Percentiles rank a stretch among this genome's conserved stretches.
Evolutionary conservation across 805 yeast genomes (phyloP).

Genomic region (Suhomyces prunicola): DNA sequence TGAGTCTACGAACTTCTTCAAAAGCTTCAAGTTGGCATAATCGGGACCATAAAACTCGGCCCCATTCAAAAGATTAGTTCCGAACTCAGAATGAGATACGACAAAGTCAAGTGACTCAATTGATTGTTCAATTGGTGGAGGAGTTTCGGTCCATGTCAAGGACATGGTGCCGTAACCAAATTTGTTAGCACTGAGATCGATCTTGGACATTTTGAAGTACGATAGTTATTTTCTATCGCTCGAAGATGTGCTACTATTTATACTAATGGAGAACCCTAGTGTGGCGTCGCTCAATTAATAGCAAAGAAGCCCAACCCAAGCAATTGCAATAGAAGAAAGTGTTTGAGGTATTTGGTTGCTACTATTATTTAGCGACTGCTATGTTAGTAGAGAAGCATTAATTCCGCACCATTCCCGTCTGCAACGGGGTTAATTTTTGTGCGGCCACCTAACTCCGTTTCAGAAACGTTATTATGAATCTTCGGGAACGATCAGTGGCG

Average conservation of each 20-base stretch:
- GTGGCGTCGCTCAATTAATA: neutral
- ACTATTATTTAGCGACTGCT: no score
- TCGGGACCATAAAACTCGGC: slow-evolving; percentile 76
- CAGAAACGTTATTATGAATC: neutral
- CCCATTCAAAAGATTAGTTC: slow-evolving; percentile 58
- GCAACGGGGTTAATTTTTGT: no score
- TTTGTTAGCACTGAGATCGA: slow-evolving; percentile 17
- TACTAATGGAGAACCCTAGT: neutral
- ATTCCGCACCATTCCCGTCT: no score
- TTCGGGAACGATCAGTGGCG: neutral
- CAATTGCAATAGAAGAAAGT: neutral
- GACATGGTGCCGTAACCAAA: slow-evolving; percentile 82
- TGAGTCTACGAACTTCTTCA: slow-evolving; percentile 54
- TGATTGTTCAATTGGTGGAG: slow-evolving; percentile 52
- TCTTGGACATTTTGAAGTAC: neutral
- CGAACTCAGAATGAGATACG: slow-evolving; percentile 43
- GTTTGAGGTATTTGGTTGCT: no score
- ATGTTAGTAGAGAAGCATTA: no score
- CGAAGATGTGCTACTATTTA: neutral
- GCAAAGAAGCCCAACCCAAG: neutral
- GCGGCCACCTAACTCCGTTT: no score
- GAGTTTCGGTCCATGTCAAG: slow-evolving; percentile 65
- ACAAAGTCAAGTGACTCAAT: slow-evolving; percentile 47
- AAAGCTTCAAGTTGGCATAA: slow-evolving; percentile 50
- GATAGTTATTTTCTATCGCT: neutral